Conservation (phyloP, 768 basidiomycete species). For the Hericium erinaceus region DNA sequence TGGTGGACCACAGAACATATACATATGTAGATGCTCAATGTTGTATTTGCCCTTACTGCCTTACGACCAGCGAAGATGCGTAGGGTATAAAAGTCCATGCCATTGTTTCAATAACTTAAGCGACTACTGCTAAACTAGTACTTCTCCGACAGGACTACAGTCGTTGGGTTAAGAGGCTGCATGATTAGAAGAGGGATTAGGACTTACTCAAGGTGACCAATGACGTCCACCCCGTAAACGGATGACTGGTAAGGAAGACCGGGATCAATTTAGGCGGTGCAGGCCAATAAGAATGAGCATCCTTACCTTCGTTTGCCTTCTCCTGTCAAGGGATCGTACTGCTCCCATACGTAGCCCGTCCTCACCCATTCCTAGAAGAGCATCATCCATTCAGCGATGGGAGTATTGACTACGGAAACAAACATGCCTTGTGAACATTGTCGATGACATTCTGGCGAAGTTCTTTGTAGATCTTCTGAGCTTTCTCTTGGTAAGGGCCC, state of each 20-base stretch:
- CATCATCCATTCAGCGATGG: not conserved
- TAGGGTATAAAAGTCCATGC: no score
- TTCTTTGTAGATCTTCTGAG: constrained; percentile 70
- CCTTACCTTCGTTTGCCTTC: constrained; percentile 78
- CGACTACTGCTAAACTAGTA: constrained; percentile 29
- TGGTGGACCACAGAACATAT: no score
- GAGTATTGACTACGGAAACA: not conserved
- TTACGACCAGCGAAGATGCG: no score
- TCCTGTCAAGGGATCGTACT: constrained; percentile 81
- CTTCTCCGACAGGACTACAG: constrained; percentile 57
- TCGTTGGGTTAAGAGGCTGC: constrained; percentile 7
- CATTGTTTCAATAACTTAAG: no score
- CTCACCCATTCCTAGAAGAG: constrained; percentile 70
- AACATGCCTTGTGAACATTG: constrained; percentile 62
- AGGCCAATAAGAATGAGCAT: not conserved
- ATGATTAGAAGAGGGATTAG: not conserved
- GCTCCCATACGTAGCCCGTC: constrained; percentile 96
- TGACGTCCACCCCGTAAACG: constrained; percentile 97
- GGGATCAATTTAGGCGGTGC: not conserved
- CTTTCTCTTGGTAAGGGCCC: constrained; percentile 75
- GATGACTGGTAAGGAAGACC: constrained; percentile 49
- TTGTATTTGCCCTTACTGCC: no score
- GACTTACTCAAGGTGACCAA: constrained; percentile 78
- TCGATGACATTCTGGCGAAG: constrained; percentile 76
- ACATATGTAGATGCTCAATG: no score